Evolutionary conservation across 257 asterid species (phyloP), one percentile per base, ranked within the genome.

Genomic region (Thymus mandschuricus): DNA sequence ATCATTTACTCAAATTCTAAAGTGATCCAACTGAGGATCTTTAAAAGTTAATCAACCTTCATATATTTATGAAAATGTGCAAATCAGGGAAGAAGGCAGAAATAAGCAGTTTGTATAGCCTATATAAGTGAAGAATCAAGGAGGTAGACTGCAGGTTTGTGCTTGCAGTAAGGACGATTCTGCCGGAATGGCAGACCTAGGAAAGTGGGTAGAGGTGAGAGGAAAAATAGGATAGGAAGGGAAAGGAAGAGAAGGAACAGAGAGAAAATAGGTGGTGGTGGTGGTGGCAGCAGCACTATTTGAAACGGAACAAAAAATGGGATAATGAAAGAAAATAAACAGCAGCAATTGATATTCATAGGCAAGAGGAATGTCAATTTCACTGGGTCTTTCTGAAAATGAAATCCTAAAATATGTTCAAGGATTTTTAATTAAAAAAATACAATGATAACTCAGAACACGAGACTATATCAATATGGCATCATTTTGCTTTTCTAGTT

Each of bases 391-490:
- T 57, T 57, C 40, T 10, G 9, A 11, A 57, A 51, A 31, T 10
- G 38, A 59, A 44, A 46, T 51, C 60, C n/a, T 45, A 6, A 4
- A 64, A 71, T 27, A 44, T 71, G 60, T 4, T 66, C 30, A 38
- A 66, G 56, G 45, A 13, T 70, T 44, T 59, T 21, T 21, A 21
- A 21, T 21, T 3, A 8, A 43, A 65, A 15, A 15, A 54, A 66
- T 8, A 27, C 54, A 64, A 50, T 28, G 58, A 60, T 40, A 54
- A 64, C 44, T 35, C 40, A 30, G 49, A 57, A 30, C 33, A 51
- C 29, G 51, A 67, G 60, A 31, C 64, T 29, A 49, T 27, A 73
- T 33, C 48, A 60, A 70, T 3, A 59, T 51, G 55, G 30, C 68
- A 60, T 46, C 12, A 35, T 51, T 31, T 58, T 60, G 40, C 63